A percentile compares a stretch with the other conserved stretches of the same genome.
Evolutionary conservation across 176 grass and related monocot genomes (phyloP).

Genomic region (Lolium perenne): DNA sequence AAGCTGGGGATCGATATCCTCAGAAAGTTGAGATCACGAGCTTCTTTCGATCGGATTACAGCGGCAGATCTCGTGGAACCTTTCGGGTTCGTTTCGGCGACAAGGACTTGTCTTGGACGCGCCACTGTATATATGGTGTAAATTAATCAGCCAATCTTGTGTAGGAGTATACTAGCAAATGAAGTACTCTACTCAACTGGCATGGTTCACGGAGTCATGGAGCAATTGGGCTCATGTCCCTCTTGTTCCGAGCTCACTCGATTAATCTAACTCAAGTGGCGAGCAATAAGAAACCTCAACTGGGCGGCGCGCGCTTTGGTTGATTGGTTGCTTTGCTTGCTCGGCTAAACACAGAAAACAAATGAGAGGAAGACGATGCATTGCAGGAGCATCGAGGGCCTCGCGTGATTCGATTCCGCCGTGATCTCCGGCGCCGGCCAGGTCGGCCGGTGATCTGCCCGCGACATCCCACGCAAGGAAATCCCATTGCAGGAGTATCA

Average conservation of each 20-base stretch:
- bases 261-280: not conserved
- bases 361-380: not conserved
- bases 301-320: not conserved
- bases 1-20: not conserved
- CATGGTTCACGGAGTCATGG: not conserved
- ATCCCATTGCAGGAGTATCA: not conserved
- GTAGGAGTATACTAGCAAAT: too few species aligned
- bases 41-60: not conserved
- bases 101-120: not conserved
- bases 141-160: not conserved
- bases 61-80: not conserved
- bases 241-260: not conserved
- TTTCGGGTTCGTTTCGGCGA: not conserved
- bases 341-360: not conserved
- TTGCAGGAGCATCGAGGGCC: not conserved
- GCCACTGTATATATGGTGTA: not conserved
- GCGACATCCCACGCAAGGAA: not conserved
- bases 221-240: not conserved
- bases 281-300: not conserved
- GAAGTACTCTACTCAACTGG: too few species aligned
- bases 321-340: not conserved
- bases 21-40: not conserved
- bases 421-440: not conserved
- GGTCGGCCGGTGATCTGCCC: not conserved
- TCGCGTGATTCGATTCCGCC: slow-evolving; percentile 1